Percentiles rank a stretch among this genome's conserved stretches.
Evolutionary conservation across 2,329 filamentous ascomycete species (phyloP).

Genomic region (Colletotrichum sp.): DNA sequence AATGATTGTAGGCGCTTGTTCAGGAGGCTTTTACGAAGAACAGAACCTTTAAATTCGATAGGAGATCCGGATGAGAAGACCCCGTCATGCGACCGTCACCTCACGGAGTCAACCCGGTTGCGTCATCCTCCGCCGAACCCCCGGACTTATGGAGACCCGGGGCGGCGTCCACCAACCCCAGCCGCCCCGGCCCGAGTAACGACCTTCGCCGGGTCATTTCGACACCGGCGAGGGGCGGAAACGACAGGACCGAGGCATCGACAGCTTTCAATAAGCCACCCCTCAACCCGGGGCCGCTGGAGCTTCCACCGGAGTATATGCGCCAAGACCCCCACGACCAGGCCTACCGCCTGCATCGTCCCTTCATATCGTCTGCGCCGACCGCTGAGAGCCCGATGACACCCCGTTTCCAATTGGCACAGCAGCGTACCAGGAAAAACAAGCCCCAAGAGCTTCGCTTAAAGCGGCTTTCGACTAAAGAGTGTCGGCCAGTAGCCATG

Average conservation of each 20-base stretch:
- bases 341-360: background rate
- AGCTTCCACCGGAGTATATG: background rate
- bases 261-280: rapidly evolving
- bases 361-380: background rate
- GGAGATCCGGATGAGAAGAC: background rate
- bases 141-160: background rate
- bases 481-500: background rate
- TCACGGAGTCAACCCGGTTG: background rate
- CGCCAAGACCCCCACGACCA: background rate
- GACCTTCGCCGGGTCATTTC: background rate
- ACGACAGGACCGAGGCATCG: background rate
- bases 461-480: background rate
- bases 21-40: rapidly evolving
- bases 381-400: background rate
- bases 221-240: background rate
- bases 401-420: background rate
- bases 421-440: background rate
- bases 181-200: background rate
- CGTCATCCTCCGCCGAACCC: background rate
- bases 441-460: constrained; percentile 10
- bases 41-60: no score
- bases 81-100: background rate
- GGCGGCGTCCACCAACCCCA: background rate
- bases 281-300: background rate
- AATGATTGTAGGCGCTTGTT: background rate